Base-by-base conservation (phyloP, 208 protist species). In the Entamoeba invadens region DNA sequence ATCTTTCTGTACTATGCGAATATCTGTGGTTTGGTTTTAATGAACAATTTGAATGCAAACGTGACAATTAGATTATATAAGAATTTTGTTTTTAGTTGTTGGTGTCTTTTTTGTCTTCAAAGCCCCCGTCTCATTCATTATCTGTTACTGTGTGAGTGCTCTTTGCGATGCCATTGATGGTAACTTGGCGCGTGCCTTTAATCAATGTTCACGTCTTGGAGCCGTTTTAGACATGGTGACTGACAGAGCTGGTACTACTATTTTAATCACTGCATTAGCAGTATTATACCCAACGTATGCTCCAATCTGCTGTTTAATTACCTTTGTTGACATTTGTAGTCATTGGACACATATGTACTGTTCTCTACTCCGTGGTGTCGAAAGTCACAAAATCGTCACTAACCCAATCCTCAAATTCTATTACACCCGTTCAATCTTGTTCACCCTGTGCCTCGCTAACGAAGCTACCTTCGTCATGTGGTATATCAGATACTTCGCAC, bases 151-250 rank as follows among this genome's bases (percentile, higher is more conserved):
- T 21, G 51, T 50, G 12, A 93, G 87, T 18, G 46, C 93, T 45
- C 25, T 93, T 31, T 44, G 46, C 35, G 93, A 94, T 45, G 93
- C 45, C n/a, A 38, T 94, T n/a, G 93, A 94, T 93, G 93, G 93
- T 92, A 45, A 93, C 50, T 38, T 92, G n/a, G 93, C 93, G 12
- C 0, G 93, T 45, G 16, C 14, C 21, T 93, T 94, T 45, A 91
- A 94, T 10, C 93, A 94, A 87, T 93, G 38, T 45, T 87, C 91
- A 14, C 18, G 38, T 50, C 50, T 94, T 51, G 93, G 93, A 18
- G 93, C 93, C 25, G 51, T 92, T 35, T 91, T 94, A 21, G 93
- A 94, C 42, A 94, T 94, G 93, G 45, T 94, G 4, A 94, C 93
- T 51, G 93, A 94, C 35, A 6, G 93, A 10, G 93, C 93, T n/a